Evolutionary conservation across 768 basidiomycete species (phyloP), one percentile per base, ranked within the genome.

Genomic region (Suillus weaverae): DNA sequence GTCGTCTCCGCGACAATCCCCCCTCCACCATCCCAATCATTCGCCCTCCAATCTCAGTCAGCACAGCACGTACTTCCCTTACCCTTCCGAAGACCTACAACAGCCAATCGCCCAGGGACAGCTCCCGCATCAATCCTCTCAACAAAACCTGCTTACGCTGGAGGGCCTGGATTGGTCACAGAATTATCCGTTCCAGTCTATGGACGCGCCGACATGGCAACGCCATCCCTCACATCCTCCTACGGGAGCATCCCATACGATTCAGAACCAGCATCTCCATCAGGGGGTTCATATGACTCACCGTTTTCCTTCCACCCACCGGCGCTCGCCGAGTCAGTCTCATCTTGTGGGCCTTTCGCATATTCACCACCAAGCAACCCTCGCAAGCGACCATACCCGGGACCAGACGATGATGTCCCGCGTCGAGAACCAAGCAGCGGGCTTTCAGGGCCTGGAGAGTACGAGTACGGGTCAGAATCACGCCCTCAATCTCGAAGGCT

Each of bases 241-340:
- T 74, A 41, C 62, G 53, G 46, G 70, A 67, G 66, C 68, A 62
- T 69, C 66, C 20, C 66, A 68, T 67, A 33, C 62, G 64, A 67
- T 71, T 70, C 72, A 68, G 74, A 77, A 63, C 74, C 60, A 59
- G 44, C 64, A 65, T 64, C 64, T 61, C 62, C 66, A 64, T 66
- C 66, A 55, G 55, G 64, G 67, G 69, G 60, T 61, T 60, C 78
- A 74, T 74, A 82, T 76, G 89, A 89, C 77, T 89, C 87, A 65
- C 90, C 90, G 62, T 91, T 91, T 85, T 90, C 83, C 81, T 92
- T 90, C 87, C 85, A 88, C 81, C 84, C 89, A 67, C 88, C 88
- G 74, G 77, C 82, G 61, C 77, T 81, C 79, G 66, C 80, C 79
- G 78, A 79, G 66, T 66, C 72, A 61, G 53, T 61, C 67, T 53